Evolutionary conservation across 1,284 basidiomycete species (phyloP).

Genomic region (Cutaneotrichosporon cutaneum): DNA sequence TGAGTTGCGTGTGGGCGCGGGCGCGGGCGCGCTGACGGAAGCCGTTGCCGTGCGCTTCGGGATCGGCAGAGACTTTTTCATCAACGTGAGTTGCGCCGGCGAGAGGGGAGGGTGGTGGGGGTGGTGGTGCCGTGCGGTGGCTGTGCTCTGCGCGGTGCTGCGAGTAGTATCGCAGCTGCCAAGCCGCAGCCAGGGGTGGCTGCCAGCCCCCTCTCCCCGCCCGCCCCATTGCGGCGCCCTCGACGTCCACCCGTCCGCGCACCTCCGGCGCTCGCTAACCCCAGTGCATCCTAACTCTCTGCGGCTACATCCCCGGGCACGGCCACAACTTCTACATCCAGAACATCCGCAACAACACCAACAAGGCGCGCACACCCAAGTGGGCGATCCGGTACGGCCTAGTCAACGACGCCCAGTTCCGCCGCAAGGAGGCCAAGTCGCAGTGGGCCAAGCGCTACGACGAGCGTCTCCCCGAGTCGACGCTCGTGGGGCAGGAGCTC

Average conservation of each 20-base stretch:
- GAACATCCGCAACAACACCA: slow-evolving; percentile 96
- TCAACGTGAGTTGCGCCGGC: slow-evolving; percentile 65
- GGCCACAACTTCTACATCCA: slow-evolving; percentile 75
- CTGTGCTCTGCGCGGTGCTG: neutral
- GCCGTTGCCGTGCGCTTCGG: slow-evolving; percentile 95
- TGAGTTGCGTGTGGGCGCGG: slow-evolving; percentile 55
- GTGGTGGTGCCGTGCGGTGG: neutral
- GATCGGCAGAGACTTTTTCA: slow-evolving; percentile 81
- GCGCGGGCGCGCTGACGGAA: slow-evolving; percentile 47
- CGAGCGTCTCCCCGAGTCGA: slow-evolving; percentile 71
- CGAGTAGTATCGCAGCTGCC: too few relatives aligned
- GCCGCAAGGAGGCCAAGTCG: slow-evolving; percentile 71
- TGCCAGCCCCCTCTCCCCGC: too few relatives aligned
- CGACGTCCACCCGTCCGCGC: neutral
- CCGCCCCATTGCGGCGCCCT: neutral
- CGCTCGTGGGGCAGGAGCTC: slow-evolving; percentile 67
- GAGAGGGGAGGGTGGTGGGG: neutral
- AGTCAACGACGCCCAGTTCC: slow-evolving; percentile 71
- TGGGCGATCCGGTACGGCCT: slow-evolving; percentile 84
- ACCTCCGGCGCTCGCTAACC: slow-evolving; percentile 5
- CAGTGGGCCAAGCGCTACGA: slow-evolving; percentile 85
- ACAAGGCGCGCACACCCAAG: slow-evolving; percentile 81
- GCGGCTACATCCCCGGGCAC: slow-evolving; percentile 63
- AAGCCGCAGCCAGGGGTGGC: too few relatives aligned
- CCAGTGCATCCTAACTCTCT: slow-evolving; percentile 68